Percentiles rank a stretch among this genome's conserved stretches.
phyloP scores from a whole-genome alignment of 2,329 filamentous ascomycete species.

The Leptographium radiaticola region DNA sequence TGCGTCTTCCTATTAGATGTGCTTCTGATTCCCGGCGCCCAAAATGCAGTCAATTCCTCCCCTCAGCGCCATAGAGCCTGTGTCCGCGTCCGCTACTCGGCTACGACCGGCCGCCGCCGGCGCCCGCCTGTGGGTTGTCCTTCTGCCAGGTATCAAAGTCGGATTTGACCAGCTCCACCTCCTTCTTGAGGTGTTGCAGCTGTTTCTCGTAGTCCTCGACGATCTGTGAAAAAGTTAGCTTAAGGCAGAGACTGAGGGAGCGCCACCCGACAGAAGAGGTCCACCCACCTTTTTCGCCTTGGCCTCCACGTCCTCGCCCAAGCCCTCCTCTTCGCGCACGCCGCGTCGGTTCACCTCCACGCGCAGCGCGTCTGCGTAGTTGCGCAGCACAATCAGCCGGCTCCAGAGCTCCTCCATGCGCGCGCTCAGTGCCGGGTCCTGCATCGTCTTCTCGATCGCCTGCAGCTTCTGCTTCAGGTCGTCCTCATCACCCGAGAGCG shows the following conservation, averaged over 20 bases:
- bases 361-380: conserved; percentile 58
- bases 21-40: not conserved
- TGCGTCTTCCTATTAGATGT: not conserved
- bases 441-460: conserved; percentile 53
- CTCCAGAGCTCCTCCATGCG: conserved; percentile 80
- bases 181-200: conserved; percentile 60
- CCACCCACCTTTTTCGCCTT: conserved; percentile 59
- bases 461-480: conserved; percentile 60
- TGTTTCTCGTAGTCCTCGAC: conserved; percentile 74
- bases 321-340: conserved; percentile 36
- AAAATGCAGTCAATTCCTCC: not conserved
- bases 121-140: conserved; percentile 20
- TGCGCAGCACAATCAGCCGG: conserved; percentile 59
- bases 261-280: too few species aligned
- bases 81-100: not conserved
- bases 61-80: not conserved
- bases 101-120: not conserved
- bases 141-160: conserved; percentile 44
- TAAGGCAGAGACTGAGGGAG: too few species aligned
- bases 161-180: conserved; percentile 49
- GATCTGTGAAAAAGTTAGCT: conserved; percentile 38
- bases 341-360: conserved; percentile 60
- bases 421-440: conserved; percentile 62
- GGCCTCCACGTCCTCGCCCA: conserved; percentile 57
- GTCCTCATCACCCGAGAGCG: conserved; percentile 67